Evolutionary conservation across 257 asterid genomes (phyloP), one percentile per base, ranked within the genome.

Genomic region (Rehmannia glutinosa): DNA sequence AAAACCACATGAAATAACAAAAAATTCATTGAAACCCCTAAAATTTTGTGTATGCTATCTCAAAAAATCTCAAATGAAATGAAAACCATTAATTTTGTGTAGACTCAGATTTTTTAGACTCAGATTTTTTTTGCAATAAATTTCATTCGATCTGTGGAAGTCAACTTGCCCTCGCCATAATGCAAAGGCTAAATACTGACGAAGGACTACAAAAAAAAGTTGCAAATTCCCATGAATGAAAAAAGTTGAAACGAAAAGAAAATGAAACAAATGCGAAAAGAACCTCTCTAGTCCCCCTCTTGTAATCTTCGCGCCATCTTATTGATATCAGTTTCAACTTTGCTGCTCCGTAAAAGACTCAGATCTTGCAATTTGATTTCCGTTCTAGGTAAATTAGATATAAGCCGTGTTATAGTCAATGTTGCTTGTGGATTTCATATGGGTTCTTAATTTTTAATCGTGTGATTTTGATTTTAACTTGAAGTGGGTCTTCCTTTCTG

Each of bases 111-210:
- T n/a, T 62, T 55, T 49, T 68, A 54, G 47, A 19, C 4, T 55
- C 67, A 58, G 79, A 73, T 59, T 16, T 41, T 42, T 60, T 54
- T 66, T 55, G 65, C 64, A 62, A 27, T 80, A 57, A 77, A 66
- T 71, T 50, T 7, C 20, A 10, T 15, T 8, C 53, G 23, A 68
- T 80, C 59, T 50, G 42, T 17, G 25, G 28, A 27, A 69, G 77
- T 74, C 80, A 78, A 78, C 75, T 73, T 55, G 20, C 45, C 57
- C 15, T 64, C 6, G 52, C 71, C 51, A 11, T 45, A 61, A 64
- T 25, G 25, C 23, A n/a, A 38, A 75, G 77, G 72, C 62, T 52
- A 60, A 69, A 74, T 59, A 30, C 73, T 36, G 67, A 59, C 63
- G 80, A 49, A 16, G 20, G 35, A 50, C 71, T 20, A 4, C 70